Evolutionary conservation across 1,284 basidiomycete genomes (phyloP), one percentile per base, ranked within the genome.

Genomic region (Cryptococcus hybrid): DNA sequence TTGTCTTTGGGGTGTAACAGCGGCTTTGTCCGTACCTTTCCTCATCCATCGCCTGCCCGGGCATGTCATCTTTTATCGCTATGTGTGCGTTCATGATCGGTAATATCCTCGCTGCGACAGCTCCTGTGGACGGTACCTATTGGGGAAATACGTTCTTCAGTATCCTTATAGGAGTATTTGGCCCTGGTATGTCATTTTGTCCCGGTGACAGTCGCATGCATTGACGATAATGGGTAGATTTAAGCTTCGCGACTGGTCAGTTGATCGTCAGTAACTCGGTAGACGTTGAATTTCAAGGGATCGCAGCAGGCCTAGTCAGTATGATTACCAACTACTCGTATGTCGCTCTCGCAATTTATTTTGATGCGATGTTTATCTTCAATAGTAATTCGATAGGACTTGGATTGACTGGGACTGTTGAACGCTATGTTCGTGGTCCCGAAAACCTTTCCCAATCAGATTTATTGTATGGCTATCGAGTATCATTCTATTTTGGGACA

Each of bases 31-130:
- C 7, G 60, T 67, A 36, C 66, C 64, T 7, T 55, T 53, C 2
- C 47, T 71, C 44, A 66, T 71, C 54, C 58, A 57, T n/a, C 62
- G 61, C 6, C 47, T 68, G 34, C 52, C 59, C n/a, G 62, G 64
- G 3, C 56, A 66, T 46, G 48, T 56, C 36, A 65, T 71, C 51
- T 64, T 71, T 13, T 18, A 56, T 52, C 6, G 56, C 66, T 5
- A 69, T 71, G 66, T 36, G 62, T 15, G 56, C 67, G 2, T 71
- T 71, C 59, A 42, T 59, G n/a, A 53, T 65, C 12, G 67, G 66
- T 4, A 59, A 62, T 40, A 49, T 71, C 8, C 45, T 71, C 9
- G 56, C 59, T n/a, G 60, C 61, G 12, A 47, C 58, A 1, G 54
- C 65, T 40, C 67, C 63, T 3, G 51, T 51, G 2, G 34, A 61